Conservation (phyloP, 306 rosid species). For the Quillaja saponaria region DNA sequence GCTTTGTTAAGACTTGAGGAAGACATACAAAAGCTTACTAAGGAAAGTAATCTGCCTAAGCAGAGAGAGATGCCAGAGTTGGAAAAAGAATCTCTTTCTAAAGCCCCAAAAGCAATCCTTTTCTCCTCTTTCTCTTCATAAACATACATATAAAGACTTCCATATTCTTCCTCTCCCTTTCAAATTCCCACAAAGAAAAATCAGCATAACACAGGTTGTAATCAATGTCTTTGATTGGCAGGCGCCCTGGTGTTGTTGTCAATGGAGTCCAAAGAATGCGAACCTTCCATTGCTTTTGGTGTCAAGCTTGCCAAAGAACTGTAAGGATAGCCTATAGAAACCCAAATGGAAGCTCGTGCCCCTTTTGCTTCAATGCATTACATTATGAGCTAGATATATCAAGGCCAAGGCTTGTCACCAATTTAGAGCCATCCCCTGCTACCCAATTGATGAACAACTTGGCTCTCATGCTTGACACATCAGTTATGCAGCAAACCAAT, state of each 20-base stretch:
- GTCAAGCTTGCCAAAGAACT: constrained; percentile 48
- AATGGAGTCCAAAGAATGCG: constrained; percentile 65
- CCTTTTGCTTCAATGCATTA: constrained; percentile 48
- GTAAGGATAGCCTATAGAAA: constrained; percentile 38
- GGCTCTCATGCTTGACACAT: constrained; percentile 47
- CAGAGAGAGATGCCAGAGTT: constrained; percentile 7
- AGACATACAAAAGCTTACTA: constrained; percentile 9
- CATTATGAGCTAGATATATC: constrained; percentile 51
- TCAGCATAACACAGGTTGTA: not conserved
- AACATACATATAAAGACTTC: constrained; percentile 12
- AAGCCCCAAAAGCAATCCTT: constrained; percentile 49
- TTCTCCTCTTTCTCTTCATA: constrained; percentile 25
- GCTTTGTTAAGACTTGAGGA: constrained; percentile 26
- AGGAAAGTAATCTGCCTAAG: constrained; percentile 22
- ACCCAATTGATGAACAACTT: constrained; percentile 31
- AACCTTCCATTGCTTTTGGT: constrained; percentile 66
- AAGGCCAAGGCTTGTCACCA: constrained; percentile 40
- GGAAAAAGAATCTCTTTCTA: constrained; percentile 50
- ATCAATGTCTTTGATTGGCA: constrained; percentile 42
- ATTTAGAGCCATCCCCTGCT: constrained; percentile 29
- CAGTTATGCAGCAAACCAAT: constrained; percentile 23
- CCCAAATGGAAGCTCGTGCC: constrained; percentile 34
- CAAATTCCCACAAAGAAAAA: not conserved
- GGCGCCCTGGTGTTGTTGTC: constrained; percentile 48
- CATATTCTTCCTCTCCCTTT: constrained; percentile 34